Conservation (phyloP, 176 grass and related monocot species). For the Aegilops tauschii region DNA sequence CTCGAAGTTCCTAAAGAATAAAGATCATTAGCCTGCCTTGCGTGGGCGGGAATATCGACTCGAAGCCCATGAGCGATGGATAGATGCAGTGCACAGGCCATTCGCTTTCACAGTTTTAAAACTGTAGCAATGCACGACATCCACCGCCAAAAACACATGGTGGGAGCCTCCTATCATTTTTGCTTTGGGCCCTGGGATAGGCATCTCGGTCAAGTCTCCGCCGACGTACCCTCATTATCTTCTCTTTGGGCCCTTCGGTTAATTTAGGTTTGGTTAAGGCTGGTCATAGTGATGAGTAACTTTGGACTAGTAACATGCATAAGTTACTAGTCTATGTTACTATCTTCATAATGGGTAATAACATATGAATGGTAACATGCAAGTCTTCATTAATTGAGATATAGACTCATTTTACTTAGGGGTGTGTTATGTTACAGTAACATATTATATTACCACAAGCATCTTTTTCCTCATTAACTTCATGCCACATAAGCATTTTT, state of each 20-base stretch:
- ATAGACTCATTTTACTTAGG: too few relatives aligned
- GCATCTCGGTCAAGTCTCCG: neutral
- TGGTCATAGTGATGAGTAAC: too few relatives aligned
- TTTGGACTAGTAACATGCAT: too few relatives aligned
- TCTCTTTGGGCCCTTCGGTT: neutral
- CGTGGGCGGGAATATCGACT: neutral
- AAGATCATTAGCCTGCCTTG: neutral
- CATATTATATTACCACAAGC: too few relatives aligned
- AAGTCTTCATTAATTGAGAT: too few relatives aligned
- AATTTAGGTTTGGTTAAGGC: too few relatives aligned
- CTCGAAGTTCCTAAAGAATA: neutral
- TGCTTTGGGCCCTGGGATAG: neutral
- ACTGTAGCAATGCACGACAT: neutral
- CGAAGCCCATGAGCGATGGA: neutral
- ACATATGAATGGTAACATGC: too few relatives aligned
- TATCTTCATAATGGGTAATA: too few relatives aligned
- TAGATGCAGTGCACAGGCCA: neutral
- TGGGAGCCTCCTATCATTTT: neutral
- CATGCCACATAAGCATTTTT: too few relatives aligned
- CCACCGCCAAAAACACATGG: constrained; percentile 37
- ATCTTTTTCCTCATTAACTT: too few relatives aligned
- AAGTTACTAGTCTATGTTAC: too few relatives aligned
- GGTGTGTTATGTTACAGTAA: too few relatives aligned
- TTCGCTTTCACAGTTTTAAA: neutral
- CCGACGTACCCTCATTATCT: neutral